phyloP scores from a whole-genome alignment of 495 filamentous ascomycete genomes.

The Annulohypoxylon nitens region DNA sequence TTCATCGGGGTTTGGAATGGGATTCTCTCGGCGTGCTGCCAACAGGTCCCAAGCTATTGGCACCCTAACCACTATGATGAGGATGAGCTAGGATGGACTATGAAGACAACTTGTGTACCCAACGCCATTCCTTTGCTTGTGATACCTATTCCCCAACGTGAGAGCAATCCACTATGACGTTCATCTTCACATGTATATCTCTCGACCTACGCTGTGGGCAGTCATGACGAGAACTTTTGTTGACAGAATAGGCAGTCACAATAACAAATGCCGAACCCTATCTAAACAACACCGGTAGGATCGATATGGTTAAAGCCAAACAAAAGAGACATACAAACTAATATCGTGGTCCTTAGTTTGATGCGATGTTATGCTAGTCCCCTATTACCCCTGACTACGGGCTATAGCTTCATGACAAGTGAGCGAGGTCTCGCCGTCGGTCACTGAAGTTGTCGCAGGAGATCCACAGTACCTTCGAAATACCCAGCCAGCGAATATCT shows the following conservation, averaged over 20 bases:
- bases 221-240: not conserved
- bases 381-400: constrained; percentile 3
- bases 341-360: not conserved
- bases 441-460: constrained; percentile 4
- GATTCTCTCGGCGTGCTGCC: constrained; percentile 11
- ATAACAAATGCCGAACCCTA: constrained; percentile 31
- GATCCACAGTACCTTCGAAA: not conserved
- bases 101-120: constrained; percentile 1
- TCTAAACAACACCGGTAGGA: constrained; percentile 29
- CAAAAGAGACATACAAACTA: not conserved
- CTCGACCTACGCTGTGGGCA: not conserved
- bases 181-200: constrained; percentile 1
- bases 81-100: not conserved
- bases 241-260: constrained; percentile 5
- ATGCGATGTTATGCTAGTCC: not conserved
- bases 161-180: not conserved
- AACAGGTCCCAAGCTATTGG: constrained; percentile 14
- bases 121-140: not conserved
- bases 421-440: not conserved
- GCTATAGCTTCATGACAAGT: not conserved
- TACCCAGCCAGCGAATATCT: not conserved
- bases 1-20: not conserved
- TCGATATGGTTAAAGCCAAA: constrained; percentile 32
- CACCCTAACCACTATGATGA: not conserved
- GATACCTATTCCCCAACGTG: not conserved